Evolutionary conservation across 1,284 basidiomycete genomes (phyloP).

Genomic region (Ustilago cynodontis): DNA sequence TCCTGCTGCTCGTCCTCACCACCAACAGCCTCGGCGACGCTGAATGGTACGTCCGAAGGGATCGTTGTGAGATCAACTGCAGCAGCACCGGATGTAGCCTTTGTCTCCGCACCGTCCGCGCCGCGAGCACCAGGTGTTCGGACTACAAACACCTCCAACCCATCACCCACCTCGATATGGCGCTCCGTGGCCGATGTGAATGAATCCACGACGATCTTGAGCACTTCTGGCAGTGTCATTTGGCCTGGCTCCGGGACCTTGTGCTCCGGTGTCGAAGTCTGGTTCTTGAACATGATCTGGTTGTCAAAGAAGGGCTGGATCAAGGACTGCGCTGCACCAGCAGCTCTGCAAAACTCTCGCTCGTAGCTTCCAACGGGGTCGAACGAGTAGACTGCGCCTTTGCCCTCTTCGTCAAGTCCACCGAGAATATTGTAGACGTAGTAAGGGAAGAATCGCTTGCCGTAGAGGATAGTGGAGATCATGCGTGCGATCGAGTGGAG

Average conservation of each 20-base stretch:
- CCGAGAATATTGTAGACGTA: conserved; percentile 70
- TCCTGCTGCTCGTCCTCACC: conserved; percentile 65
- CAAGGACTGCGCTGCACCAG: conserved; percentile 66
- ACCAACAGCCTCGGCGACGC: conserved; percentile 63
- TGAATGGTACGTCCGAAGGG: conserved; percentile 43
- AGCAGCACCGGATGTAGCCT: conserved; percentile 28
- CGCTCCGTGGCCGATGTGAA: conserved; percentile 68
- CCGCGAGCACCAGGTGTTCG: conserved; percentile 25
- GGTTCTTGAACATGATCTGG: conserved; percentile 70
- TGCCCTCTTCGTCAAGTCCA: conserved; percentile 68
- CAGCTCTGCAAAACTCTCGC: conserved; percentile 67
- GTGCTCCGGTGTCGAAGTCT: conserved; percentile 55
- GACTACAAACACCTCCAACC: conserved; percentile 68
- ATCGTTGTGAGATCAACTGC: conserved; percentile 50
- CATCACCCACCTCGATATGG: conserved; percentile 69
- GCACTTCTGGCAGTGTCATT: conserved; percentile 58
- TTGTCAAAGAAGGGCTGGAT: conserved; percentile 69
- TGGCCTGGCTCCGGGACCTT: conserved; percentile 63
- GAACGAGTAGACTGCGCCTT: conserved; percentile 68
- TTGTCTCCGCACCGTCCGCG: not conserved
- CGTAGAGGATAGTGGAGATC: conserved; percentile 68
- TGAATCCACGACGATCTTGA: conserved; percentile 66
- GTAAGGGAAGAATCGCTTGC: conserved; percentile 70
- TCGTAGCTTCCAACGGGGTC: conserved; percentile 69
- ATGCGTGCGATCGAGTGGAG: conserved; percentile 67